These are phyloP conservation scores for Acacia acuminata DNA, from an alignment of 306 rosid genomes.

Conservation along the genomic window DNA sequence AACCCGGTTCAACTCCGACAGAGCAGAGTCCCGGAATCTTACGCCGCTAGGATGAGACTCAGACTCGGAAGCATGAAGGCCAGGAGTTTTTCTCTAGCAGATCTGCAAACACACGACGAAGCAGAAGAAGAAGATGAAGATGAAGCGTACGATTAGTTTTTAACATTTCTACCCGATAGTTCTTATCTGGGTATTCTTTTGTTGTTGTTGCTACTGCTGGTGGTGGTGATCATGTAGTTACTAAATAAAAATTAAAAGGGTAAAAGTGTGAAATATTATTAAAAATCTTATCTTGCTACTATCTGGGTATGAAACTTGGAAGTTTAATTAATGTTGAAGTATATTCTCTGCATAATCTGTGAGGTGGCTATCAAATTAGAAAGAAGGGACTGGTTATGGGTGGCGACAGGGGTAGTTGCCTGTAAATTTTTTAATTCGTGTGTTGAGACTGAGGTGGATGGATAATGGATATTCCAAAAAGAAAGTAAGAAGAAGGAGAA, in stretches of 20 bases:
- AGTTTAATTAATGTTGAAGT: not conserved
- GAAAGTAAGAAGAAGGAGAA: not conserved
- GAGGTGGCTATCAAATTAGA: not conserved
- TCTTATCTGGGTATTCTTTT: not conserved
- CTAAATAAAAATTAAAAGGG: slow-evolving; percentile 26
- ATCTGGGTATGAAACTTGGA: not conserved
- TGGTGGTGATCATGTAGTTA: not conserved
- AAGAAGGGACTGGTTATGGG: not conserved
- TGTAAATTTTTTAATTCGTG: not conserved
- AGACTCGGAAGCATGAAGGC: slow-evolving; percentile 66
- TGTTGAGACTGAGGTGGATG: not conserved
- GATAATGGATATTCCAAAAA: not conserved
- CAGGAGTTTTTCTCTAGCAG: slow-evolving; percentile 75
- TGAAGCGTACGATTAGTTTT: slow-evolving; percentile 26
- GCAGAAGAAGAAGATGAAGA: not conserved
- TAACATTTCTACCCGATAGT: slow-evolving; percentile 11
- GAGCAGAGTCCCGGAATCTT: slow-evolving; percentile 30
- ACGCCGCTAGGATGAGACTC: slow-evolving; percentile 42
- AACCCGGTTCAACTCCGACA: slow-evolving; percentile 25
- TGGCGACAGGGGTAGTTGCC: not conserved
- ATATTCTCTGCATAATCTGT: not conserved
- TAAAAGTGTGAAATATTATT: not conserved
- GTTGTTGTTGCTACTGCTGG: not conserved
- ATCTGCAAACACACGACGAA: slow-evolving; percentile 68
- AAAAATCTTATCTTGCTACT: not conserved